A percentile compares a stretch with the other conserved stretches of the same genome.
Evolutionary conservation across 2,329 filamentous ascomycete genomes (phyloP).

Genomic region (Aureobasidium sp.): DNA sequence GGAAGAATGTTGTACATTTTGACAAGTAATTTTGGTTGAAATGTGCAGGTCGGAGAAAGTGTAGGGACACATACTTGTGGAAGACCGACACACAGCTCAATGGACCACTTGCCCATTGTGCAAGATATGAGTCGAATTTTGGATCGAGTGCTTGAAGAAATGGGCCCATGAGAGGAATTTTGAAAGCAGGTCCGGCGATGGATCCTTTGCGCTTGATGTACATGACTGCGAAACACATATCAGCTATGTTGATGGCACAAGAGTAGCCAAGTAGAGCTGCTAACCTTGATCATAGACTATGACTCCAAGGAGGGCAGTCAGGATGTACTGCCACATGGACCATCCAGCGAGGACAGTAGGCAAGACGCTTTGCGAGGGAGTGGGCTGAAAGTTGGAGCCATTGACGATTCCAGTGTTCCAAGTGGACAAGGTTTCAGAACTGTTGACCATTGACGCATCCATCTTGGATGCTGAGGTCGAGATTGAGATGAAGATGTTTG

Average conservation of each 20-base stretch:
- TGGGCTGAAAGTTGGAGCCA: no score
- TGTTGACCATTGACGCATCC: not conserved
- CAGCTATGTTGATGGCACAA: no score
- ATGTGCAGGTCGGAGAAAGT: no score
- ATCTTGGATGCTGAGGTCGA: not conserved
- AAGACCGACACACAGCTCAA: constrained; percentile 93
- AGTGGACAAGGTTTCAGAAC: not conserved
- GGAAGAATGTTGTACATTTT: no score
- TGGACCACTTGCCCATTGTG: constrained; percentile 79
- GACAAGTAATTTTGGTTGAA: no score
- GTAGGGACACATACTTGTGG: constrained; percentile 62
- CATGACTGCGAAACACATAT: not conserved
- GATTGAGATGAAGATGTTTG: not conserved
- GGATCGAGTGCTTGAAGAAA: constrained; percentile 80
- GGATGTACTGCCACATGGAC: not conserved
- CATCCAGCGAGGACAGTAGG: not conserved
- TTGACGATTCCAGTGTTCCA: no score
- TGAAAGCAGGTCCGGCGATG: constrained; percentile 40
- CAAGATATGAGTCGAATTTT: constrained; percentile 78
- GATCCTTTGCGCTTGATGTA: constrained; percentile 30
- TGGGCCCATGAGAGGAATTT: constrained; percentile 61
- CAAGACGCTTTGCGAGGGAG: not conserved
- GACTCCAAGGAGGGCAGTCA: not conserved
- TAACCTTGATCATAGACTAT: constrained; percentile 4
- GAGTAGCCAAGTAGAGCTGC: not conserved